phyloP scores from a whole-genome alignment of 352 stramenopile species.

The Halophytophthora batemanensis region DNA sequence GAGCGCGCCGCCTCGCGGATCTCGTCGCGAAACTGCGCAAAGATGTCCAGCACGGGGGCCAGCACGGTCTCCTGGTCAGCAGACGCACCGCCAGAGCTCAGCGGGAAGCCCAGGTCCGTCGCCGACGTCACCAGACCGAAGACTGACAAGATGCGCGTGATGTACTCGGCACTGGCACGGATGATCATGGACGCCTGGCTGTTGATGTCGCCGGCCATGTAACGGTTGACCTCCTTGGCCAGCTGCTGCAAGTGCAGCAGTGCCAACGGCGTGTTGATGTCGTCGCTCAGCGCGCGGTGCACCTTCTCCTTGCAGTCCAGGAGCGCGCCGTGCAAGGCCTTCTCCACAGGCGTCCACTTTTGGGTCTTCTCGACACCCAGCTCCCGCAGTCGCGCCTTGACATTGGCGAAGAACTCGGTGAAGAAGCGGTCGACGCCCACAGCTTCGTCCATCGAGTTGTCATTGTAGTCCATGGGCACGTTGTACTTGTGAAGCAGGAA shows the following conservation, averaged over 20 bases:
- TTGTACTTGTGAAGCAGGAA: conserved; percentile 96
- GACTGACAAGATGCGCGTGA: conserved; percentile 83
- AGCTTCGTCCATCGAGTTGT: conserved; percentile 93
- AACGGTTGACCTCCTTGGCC: conserved; percentile 84
- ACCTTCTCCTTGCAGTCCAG: conserved; percentile 81
- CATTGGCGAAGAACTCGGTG: conserved; percentile 93
- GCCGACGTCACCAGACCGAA: conserved; percentile 79
- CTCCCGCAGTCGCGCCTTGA: conserved; percentile 85
- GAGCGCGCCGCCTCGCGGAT: conserved; percentile 72
- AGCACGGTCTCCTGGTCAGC: conserved; percentile 80
- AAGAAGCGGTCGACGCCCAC: conserved; percentile 90
- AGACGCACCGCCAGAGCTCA: conserved; percentile 35
- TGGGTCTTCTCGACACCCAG: conserved; percentile 75
- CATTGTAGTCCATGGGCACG: conserved; percentile 92
- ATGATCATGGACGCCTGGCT: conserved; percentile 78
- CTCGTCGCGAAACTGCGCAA: conserved; percentile 85
- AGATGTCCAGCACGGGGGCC: conserved; percentile 87
- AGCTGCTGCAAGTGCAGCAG: conserved; percentile 57
- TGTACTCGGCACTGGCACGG: conserved; percentile 80
- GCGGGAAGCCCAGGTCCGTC: conserved; percentile 79
- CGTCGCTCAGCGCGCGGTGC: conserved; percentile 76
- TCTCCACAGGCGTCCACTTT: conserved; percentile 76
- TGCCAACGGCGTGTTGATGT: conserved; percentile 89
- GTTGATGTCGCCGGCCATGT: conserved; percentile 58
- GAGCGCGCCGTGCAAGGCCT: conserved; percentile 62